Percentiles rank a stretch among this genome's conserved stretches.
phyloP scores from a whole-genome alignment of 352 stramenopile genomes.

The Phytophthora lateralis region DNA sequence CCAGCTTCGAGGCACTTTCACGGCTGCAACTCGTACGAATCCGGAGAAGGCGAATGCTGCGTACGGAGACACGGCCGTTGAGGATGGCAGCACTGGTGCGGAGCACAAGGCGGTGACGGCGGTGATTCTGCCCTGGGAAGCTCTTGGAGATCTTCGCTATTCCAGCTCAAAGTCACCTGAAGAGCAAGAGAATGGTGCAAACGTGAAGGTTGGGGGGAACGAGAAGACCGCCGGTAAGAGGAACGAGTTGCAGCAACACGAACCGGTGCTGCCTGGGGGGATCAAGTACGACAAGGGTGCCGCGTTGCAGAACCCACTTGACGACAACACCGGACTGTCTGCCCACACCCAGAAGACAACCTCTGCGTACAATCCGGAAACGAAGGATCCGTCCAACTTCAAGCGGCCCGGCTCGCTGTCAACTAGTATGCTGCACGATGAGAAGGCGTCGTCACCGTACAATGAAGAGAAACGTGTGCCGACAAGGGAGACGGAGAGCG shows the following conservation, averaged over 20 bases:
- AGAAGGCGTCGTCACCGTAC: neutral
- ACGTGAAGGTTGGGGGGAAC: neutral
- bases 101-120: constrained; percentile 8
- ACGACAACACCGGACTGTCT: neutral
- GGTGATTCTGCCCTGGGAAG: constrained; percentile 19
- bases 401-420: neutral
- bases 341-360: neutral
- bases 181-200: neutral
- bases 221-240: neutral
- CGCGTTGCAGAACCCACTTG: neutral
- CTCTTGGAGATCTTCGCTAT: neutral
- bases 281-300: neutral
- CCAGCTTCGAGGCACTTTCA: constrained; percentile 4
- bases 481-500: neutral
- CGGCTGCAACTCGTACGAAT: neutral
- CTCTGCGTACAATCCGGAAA: neutral
- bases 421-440: neutral
- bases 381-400: neutral
- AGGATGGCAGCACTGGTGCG: neutral
- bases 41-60: neutral
- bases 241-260: neutral
- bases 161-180: neutral
- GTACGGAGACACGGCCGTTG: neutral
- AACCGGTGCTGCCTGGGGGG: neutral
- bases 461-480: neutral